Base-by-base conservation (phyloP, 2,329 filamentous ascomycete genomes). In the Penicillium sp. region DNA sequence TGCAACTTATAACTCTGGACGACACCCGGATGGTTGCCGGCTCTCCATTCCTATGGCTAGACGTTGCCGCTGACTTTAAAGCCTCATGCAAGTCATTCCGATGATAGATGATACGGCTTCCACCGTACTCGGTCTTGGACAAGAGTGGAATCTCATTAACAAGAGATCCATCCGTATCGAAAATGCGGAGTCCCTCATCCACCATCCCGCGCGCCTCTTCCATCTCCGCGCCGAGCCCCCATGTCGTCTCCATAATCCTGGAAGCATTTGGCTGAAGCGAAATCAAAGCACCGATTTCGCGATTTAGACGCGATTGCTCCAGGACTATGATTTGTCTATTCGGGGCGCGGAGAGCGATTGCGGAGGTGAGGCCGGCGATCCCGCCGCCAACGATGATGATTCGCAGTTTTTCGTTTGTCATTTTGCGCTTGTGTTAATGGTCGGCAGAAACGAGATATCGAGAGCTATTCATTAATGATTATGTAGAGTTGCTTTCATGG, bases 341-440 rank as follows among this genome's bases (percentile, higher is more conserved):
- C 3, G 56, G 54, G 5, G 49, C 59, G 4, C 66, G 65, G 19
- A 74, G 58, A n/a, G 67, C 70, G 24, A 74, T 71, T 8, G 71
- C 71, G 3, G 71, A 71, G 31, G 71, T 67, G 13, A 61, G 6
- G 6, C 71, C 71, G 16, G 69, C 71, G 43, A 74, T 72, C 4
- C 71, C 71, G 39, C 68, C 56, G 76, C 82, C 82, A 9, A 84
- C 80, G 48, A 84, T 79, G 35, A 84, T 70, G 26, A 84, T 78
- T 42, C 74, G 31, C 31, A 33, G 13, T 7, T 16, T 16, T 3
- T 33, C 31, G 14, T 33, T 16, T 33, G 31, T 33, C 31, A 33
- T 33, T 16, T 16, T 33, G 13, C 13, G 31, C 4, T 33, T 33
- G 2, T 33, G 1, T 33, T 5, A 16, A 7, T 33, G 1, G 7